Evolutionary conservation across 1,284 basidiomycete genomes (phyloP).

Genomic region (Schizophyllum commune): DNA sequence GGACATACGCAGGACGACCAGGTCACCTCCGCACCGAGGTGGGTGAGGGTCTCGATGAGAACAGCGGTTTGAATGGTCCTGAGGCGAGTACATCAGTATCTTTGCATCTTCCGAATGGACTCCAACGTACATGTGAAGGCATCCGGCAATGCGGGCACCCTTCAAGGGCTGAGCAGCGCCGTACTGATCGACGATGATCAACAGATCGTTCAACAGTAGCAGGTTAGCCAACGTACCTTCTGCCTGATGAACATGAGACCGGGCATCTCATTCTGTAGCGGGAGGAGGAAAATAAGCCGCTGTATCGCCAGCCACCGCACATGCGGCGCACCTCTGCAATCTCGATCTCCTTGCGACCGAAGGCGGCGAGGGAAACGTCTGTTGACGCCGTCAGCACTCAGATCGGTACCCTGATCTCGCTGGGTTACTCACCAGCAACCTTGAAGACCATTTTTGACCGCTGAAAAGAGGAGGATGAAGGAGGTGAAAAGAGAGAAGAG

Average conservation of each 20-base stretch:
- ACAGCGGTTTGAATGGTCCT: slow-evolving; percentile 97
- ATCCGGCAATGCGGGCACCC: slow-evolving; percentile 95
- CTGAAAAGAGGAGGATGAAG: slow-evolving; percentile 19
- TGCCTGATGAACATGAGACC: slow-evolving; percentile 88
- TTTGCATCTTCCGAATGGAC: neutral
- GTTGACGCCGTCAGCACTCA: slow-evolving; percentile 15
- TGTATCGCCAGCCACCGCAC: slow-evolving; percentile 13
- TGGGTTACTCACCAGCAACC: slow-evolving; percentile 56
- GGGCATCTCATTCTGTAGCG: slow-evolving; percentile 76
- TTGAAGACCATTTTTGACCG: slow-evolving; percentile 68
- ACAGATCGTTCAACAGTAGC: slow-evolving; percentile 9
- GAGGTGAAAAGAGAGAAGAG: slow-evolving; percentile 27
- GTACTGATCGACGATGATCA: slow-evolving; percentile 46
- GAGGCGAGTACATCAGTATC: slow-evolving; percentile 2
- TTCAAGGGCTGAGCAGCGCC: slow-evolving; percentile 79
- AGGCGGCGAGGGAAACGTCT: slow-evolving; percentile 95
- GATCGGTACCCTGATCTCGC: neutral
- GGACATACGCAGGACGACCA: slow-evolving; percentile 93
- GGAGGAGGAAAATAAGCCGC: slow-evolving; percentile 9
- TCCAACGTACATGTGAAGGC: slow-evolving; percentile 81
- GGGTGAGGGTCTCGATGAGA: slow-evolving; percentile 92
- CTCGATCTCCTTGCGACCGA: slow-evolving; percentile 97
- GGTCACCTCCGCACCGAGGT: slow-evolving; percentile 94
- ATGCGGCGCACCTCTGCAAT: slow-evolving; percentile 73
- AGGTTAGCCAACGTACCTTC: slow-evolving; percentile 45